Conservation (phyloP, 2,329 filamentous ascomycete genomes). For the Pezicula rhizophila region DNA sequence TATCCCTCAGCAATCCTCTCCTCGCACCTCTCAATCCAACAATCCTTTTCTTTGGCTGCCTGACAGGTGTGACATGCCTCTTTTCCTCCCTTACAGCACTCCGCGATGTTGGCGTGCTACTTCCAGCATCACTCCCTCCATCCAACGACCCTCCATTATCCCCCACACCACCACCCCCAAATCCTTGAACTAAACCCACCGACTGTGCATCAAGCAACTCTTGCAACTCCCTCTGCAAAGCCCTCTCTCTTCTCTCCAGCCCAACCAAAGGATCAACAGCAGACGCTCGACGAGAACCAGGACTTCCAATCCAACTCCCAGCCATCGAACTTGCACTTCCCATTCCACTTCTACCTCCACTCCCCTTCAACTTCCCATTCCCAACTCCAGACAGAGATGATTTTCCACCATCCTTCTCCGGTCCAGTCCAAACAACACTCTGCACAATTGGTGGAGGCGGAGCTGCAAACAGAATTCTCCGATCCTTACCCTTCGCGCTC, state of each 20-base stretch:
- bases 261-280: conserved; percentile 28
- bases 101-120: conserved; percentile 22
- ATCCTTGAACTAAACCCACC: conserved; percentile 33
- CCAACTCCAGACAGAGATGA: neutral
- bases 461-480: conserved; percentile 22
- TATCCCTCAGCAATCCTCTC: conserved; percentile 56
- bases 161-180: conserved; percentile 20
- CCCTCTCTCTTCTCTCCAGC: conserved; percentile 41
- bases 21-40: conserved; percentile 56
- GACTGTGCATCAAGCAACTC: conserved; percentile 52
- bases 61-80: conserved; percentile 49
- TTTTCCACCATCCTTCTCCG: neutral
- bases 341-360: neutral
- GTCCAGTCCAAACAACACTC: conserved; percentile 8
- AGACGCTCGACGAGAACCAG: neutral
- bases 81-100: conserved; percentile 10
- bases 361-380: too few relatives aligned
- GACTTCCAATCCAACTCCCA: conserved; percentile 6
- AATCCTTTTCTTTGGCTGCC: conserved; percentile 47
- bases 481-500: neutral
- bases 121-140: conserved; percentile 31
- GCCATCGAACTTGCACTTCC: conserved; percentile 6
- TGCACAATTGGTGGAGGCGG: conserved; percentile 24
- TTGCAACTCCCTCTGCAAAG: conserved; percentile 52
- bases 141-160: conserved; percentile 27